Evolutionary conservation across 2,329 filamentous ascomycete species (phyloP), one percentile per base, ranked within the genome.

Genomic region (Claviceps cyperi): DNA sequence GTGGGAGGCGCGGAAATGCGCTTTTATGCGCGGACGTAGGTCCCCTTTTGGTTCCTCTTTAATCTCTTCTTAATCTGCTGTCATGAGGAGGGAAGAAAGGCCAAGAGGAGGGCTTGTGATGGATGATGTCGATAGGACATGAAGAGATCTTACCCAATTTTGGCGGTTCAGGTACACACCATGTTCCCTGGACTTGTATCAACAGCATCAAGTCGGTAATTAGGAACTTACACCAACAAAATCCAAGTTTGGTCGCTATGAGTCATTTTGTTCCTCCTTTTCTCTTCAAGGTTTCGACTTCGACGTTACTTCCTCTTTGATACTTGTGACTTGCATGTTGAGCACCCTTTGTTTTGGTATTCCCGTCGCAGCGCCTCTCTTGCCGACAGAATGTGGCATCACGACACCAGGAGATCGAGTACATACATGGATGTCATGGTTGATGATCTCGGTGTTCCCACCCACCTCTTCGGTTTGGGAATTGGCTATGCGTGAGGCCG

Each of bases 1-100:
- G 60, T 73, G 15, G 70, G 70, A 1, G 68, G 61, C 5, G 69
- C 63, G n/a, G 60, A 71, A 59, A 69, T 74, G 65, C 65, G 68
- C 4, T 70, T 74, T 59, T 70, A 70, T 53, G 55, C 59, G 48
- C 58, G 57, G 52, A 50, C 50, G 45, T 50, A 40, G 41, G 13
- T 32, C 14, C 3, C 9, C 9, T 32, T 11, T 32, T 9, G 28
- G 9, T 32, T 32, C 28, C 28, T 32, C 28, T 32, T 4, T 32
- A 32, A 32, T 32, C 28, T 32, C 28, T 32, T 32, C 28, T 11
- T 32, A 11, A 32, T 32, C 28, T 40, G 38, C 13, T 17, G 38
- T 19, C 17, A 17, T 19, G 37, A n/a, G 17, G 37, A 9, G 38
- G 17, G 14, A 13, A 40, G 8, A 40, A 21, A 39, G 38, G 17